Evolutionary conservation across 129 eudicot genomes (phyloP), one percentile per base, ranked within the genome.

Genomic region (Dittrichia graveolens): DNA sequence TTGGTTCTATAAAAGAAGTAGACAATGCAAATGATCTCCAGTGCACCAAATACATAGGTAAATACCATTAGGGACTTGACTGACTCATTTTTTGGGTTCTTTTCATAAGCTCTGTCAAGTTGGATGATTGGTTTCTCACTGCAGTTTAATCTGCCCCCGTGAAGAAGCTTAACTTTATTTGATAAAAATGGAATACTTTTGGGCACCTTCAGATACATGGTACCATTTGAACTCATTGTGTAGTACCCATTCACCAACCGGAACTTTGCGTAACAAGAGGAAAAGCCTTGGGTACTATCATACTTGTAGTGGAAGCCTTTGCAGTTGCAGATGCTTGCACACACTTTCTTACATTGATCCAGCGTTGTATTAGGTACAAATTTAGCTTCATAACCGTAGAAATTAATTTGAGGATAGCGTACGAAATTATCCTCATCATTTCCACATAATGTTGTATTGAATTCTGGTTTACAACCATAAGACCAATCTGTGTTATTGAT

Each of bases 401-500:
- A 77, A 37, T 80, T 80, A 13, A 16, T 39, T 4, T 77, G 41
- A 16, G 78, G 71, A 70, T 83, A 65, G 3, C 73, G 62, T 14
- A 83, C 34, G 66, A 76, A 76, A 0, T 69, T 14, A 35, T 69
- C 75, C 10, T 59, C 73, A 14, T 31, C 78, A 38, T 69, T 47
- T 8, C 78, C 73, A 53, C 79, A 47, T 52, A 76, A 75, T 10
- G 83, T 72, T 10, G 67, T 42, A 3, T 86, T 39, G 56, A 83
- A 83, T 31, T 69, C 49, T 4, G 85, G 87, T 11, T 57, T 75
- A 59, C 91, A 86, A 34, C 91, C 91, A 15, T 61, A 59, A 0
- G 85, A 76, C 81, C 79, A 80, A 74, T 86, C 87, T 3, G 65
- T 59, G 2, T 5, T 35, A 77, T 83, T 60, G 44, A 58, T 80